Base-by-base conservation (phyloP, 495 filamentous ascomycete genomes). In the Evernia prunastri region DNA sequence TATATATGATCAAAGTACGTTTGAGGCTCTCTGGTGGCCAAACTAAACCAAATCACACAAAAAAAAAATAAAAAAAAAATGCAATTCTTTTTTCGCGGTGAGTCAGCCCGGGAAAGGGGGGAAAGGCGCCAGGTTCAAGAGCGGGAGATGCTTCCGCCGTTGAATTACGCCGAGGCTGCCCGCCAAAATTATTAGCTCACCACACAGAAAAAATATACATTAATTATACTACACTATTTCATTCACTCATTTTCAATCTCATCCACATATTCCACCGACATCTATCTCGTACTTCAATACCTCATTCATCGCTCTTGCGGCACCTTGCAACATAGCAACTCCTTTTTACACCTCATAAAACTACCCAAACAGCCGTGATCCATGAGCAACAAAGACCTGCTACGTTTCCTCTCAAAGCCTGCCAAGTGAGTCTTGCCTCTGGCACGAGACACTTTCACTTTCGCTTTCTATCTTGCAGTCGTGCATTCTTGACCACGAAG, bases 351-450 rank as follows among this genome's bases (percentile, higher is more conserved):
- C 15, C 58, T 56, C 13, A 13, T 27, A n/a, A 11, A 60, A 36
- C 12, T 13, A 57, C 25, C 23, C 27, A 12, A 9, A 29, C 40
- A 70, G 66, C 67, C 71, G 71, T 74, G 78, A 86, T 88, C 83
- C 84, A 97, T 96, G 93, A 93, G 84, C 86, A 86, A 86, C 76
- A 87, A 86, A 80, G 91, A 96, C 76, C 87, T 96, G 69, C 84
- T 97, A 72, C 90, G 91, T 80, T 92, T 96, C 80, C 84, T 97
- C 67, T 96, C 90, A 66, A 95, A 95, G 81, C 93, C 92, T 71
- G 91, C 90, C 73, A 96, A 96, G 92, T 97, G 77, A 75, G 89
- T 80, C 59, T 68, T 40, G 47, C 25, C 35, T 59, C 49, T 43
- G 37, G 63, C 60, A 47, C 37, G 59, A 61, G 39, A 60, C 67